Evolutionary conservation across 2,329 filamentous ascomycete genomes (phyloP).

Genomic region (Clonostachys rhizophaga): DNA sequence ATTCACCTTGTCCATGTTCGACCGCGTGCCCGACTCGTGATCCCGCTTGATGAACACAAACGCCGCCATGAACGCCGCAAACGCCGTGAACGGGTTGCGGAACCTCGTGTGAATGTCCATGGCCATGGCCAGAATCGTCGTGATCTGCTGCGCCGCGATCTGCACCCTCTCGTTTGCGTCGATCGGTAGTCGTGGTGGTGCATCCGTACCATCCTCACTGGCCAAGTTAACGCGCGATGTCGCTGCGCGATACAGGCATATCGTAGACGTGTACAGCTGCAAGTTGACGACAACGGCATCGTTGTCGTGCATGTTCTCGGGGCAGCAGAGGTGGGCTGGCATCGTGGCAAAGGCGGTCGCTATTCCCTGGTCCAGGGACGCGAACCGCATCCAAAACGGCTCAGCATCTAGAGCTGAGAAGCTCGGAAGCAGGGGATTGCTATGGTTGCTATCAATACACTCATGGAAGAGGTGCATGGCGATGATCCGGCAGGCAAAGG

Average conservation of each 20-base stretch:
- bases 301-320: constrained; percentile 57
- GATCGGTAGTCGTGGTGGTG: not conserved
- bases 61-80: constrained; percentile 67
- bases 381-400: constrained; percentile 77
- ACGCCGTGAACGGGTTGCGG: constrained; percentile 67
- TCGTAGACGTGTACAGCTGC: constrained; percentile 77
- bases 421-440: constrained; percentile 57
- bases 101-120: constrained; percentile 23
- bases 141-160: constrained; percentile 75
- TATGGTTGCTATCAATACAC: constrained; percentile 71
- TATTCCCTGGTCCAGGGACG: constrained; percentile 70
- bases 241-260: constrained; percentile 81
- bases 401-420: constrained; percentile 62
- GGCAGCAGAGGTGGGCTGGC: constrained; percentile 66
- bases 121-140: constrained; percentile 65
- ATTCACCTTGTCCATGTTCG: constrained; percentile 48
- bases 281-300: constrained; percentile 77
- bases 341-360: constrained; percentile 70
- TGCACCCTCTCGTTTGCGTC: constrained; percentile 47
- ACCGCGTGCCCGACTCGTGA: constrained; percentile 1
- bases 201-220: constrained; percentile 36
- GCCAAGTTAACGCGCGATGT: constrained; percentile 64
- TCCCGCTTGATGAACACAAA: constrained; percentile 70
- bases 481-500: constrained; percentile 65
- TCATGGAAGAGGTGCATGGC: constrained; percentile 73